Percentiles rank a stretch among this genome's conserved stretches.
These are phyloP conservation scores for Gastrodia elata DNA, from an alignment of 106 monocot genomes.

Conservation along the genomic window DNA sequence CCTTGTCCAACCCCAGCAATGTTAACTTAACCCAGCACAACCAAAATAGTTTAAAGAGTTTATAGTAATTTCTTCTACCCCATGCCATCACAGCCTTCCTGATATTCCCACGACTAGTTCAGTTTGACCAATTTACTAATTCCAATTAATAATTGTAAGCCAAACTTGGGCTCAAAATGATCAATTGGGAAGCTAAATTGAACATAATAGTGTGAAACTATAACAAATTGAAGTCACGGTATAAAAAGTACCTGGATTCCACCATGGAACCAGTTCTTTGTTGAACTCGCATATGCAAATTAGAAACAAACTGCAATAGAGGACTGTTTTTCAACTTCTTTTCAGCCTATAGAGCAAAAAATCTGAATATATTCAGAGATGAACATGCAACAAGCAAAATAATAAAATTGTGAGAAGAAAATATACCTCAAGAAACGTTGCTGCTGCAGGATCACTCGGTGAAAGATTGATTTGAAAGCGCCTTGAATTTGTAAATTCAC, in stretches of 20 bases:
- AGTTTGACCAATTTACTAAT: no score
- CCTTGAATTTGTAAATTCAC: slow-evolving; percentile 48
- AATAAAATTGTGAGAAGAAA: neutral
- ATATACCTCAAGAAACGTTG: slow-evolving; percentile 59
- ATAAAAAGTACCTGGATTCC: slow-evolving; percentile 84
- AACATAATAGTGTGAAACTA: no score
- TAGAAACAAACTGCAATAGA: slow-evolving; percentile 51
- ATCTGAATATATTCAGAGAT: slow-evolving; percentile 13
- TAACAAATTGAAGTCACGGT: no score
- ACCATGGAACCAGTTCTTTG: slow-evolving; percentile 63
- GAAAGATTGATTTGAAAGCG: slow-evolving; percentile 43
- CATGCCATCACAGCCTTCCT: no score
- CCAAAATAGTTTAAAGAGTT: no score
- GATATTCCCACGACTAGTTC: no score
- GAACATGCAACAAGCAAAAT: neutral
- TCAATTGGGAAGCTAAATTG: neutral
- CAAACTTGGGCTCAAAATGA: no score
- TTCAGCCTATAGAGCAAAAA: slow-evolving; percentile 50
- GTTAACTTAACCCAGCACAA: no score
- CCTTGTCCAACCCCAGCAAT: no score
- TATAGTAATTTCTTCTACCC: no score
- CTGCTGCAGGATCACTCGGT: slow-evolving; percentile 47
- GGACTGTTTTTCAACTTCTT: slow-evolving; percentile 59
- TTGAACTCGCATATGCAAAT: slow-evolving; percentile 44
- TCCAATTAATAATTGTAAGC: no score